Base-by-base conservation (phyloP, 371 early-diverging fungal species). In the Zopfochytrium polystomum region DNA sequence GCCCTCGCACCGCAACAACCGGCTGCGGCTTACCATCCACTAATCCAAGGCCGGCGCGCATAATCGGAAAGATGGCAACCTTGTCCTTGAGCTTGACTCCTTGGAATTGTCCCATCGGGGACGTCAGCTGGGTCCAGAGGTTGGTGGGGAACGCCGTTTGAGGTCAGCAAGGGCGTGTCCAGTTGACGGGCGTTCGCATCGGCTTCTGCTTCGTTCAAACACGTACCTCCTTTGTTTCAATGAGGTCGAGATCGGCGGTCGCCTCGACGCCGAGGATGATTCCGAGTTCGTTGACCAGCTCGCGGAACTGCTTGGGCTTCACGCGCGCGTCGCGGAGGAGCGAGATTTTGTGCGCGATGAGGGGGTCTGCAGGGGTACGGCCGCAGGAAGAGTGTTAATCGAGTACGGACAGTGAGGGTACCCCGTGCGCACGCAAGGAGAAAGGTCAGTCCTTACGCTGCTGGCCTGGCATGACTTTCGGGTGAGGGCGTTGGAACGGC, bases 51-150 rank as follows among this genome's bases (percentile, higher is more conserved):
- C 92, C 92, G 25, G 90, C 88, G 62, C 92, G 84, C 49, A 92
- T 72, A 32, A 92, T 83, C 30, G 93, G 93, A n/a, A 92, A 83
- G 11, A 92, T 76, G 0, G 81, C 93, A 23, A 89, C 74, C 33
- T 65, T 73, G 23, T 80, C 75, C 35, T 70, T 76, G 9, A 92
- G 50, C 30, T 80, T 74, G 6, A 66, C 60, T 0, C 75, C 81
- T 45, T 68, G 55, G 74, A 76, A 90, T 1, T 71, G 31, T 18
- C 76, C 82, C 49, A 77, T 68, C 31, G 84, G 83, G 51, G 72
- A 74, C 51, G 66, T 56, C 27, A 74, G 65, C 82, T 84, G 42
- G 23, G 11, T 6, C 25, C 9, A 20, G 49, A 48, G 9, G 9
- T n/a, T 22, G 9, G n/a, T 48, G 13, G 31, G 23, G 31, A 20